These are phyloP conservation scores for Sechiopsis laciniata DNA, from an alignment of 306 rosid species.

Conservation along the genomic window DNA sequence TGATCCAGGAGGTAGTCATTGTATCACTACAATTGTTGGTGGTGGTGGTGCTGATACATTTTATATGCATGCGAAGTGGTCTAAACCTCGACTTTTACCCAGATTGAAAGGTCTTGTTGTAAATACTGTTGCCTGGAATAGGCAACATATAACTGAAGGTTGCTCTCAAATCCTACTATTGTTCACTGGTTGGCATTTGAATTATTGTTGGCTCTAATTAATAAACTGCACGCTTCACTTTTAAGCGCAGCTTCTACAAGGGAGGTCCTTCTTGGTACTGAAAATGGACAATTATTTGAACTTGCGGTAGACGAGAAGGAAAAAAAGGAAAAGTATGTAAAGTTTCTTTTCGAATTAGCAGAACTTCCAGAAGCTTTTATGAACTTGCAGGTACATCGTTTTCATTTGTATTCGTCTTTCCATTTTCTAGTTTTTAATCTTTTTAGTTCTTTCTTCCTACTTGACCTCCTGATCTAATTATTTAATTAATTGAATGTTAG, in stretches of 20 bases:
- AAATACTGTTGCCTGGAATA: constrained; percentile 90
- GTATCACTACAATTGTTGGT: constrained; percentile 75
- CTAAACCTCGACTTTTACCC: constrained; percentile 72
- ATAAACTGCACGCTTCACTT: background rate
- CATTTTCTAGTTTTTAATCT: background rate
- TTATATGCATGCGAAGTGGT: constrained; percentile 88
- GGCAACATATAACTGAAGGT: constrained; percentile 93
- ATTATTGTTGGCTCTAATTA: background rate
- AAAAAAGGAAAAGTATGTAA: constrained; percentile 83
- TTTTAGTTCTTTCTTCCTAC: background rate
- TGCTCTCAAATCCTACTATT: constrained; percentile 18
- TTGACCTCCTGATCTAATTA: background rate
- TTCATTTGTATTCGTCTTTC: constrained; percentile 15
- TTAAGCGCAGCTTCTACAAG: constrained; percentile 62
- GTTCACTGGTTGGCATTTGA: constrained; percentile 15
- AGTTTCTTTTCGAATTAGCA: constrained; percentile 55
- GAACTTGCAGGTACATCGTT: constrained; percentile 64
- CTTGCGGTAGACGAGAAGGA: constrained; percentile 91
- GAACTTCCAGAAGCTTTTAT: constrained; percentile 84
- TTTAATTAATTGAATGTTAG: background rate
- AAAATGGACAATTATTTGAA: constrained; percentile 80
- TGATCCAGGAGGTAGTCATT: constrained; percentile 96
- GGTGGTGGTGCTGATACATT: constrained; percentile 78
- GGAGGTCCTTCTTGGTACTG: constrained; percentile 88
- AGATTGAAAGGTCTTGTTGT: constrained; percentile 81